These are phyloP conservation scores for Trichosporon faecale DNA, from an alignment of 1,284 basidiomycete genomes.

Conservation along the genomic window DNA sequence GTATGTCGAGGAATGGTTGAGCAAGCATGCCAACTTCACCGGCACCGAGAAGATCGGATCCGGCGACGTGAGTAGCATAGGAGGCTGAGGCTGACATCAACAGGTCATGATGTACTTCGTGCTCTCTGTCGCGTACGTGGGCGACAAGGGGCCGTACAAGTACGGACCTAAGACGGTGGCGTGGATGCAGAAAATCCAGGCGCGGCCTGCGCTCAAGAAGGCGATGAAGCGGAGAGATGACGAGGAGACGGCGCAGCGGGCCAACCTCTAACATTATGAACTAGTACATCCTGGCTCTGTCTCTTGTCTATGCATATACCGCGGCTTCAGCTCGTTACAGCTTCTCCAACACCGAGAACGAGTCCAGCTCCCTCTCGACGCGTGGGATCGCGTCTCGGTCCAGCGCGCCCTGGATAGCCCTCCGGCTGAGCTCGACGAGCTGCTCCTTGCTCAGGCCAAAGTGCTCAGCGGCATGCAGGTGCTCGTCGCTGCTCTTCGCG, in stretches of 20 bases:
- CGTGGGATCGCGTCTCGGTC: constrained; percentile 15
- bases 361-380: constrained; percentile 10
- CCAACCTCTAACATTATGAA: background rate
- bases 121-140: constrained; percentile 29
- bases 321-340: constrained; percentile 10
- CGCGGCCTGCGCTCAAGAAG: constrained; percentile 21
- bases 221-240: constrained; percentile 29
- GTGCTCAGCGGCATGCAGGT: constrained; percentile 29
- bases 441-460: constrained; percentile 28
- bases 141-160: constrained; percentile 28
- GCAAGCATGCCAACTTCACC: constrained; percentile 29
- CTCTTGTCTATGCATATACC: background rate
- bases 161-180: constrained; percentile 28
- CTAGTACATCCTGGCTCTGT: background rate
- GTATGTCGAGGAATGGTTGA: constrained; percentile 35
- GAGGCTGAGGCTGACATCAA: background rate
- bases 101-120: constrained; percentile 45
- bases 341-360: constrained; percentile 16
- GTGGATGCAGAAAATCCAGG: constrained; percentile 30
- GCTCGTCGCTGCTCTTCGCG: constrained; percentile 27
- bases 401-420: constrained; percentile 29
- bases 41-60: constrained; percentile 35
- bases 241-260: constrained; percentile 30
- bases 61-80: constrained; percentile 32
- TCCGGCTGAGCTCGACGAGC: constrained; percentile 26